Percentiles rank a stretch among this genome's conserved stretches.
phyloP scores from a whole-genome alignment of 768 basidiomycete species.

The Macrolepiota dolichaula region DNA sequence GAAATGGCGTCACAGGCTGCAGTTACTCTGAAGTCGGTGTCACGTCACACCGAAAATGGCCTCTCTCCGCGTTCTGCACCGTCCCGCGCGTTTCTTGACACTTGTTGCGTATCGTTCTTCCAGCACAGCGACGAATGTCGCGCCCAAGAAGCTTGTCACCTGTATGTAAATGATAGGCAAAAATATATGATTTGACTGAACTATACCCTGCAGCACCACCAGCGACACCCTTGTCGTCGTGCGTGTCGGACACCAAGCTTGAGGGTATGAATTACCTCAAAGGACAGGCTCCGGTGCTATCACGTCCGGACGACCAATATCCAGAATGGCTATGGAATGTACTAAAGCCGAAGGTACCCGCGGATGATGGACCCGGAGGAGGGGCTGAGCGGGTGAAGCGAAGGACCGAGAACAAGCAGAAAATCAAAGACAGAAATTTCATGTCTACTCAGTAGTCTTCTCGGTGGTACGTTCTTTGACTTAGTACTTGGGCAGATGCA shows the following conservation, averaged over 20 bases:
- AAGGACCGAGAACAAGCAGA: slow-evolving; percentile 59
- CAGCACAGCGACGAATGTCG: neutral
- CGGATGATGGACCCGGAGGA: slow-evolving; percentile 75
- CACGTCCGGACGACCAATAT: slow-evolving; percentile 79
- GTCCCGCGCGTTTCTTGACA: slow-evolving; percentile 13
- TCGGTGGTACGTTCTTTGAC: neutral
- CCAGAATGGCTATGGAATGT: slow-evolving; percentile 89
- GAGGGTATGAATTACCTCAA: slow-evolving; percentile 83
- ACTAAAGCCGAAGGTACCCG: slow-evolving; percentile 53
- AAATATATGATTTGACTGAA: too few species aligned
- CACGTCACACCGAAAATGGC: slow-evolving; percentile 20
- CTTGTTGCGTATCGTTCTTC: slow-evolving; percentile 4
- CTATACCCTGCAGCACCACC: neutral
- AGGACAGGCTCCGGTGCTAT: slow-evolving; percentile 72
- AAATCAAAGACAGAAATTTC: slow-evolving; percentile 81
- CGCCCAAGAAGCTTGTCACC: neutral
- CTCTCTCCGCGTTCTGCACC: slow-evolving; percentile 22
- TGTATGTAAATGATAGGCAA: neutral
- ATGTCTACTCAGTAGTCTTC: slow-evolving; percentile 69
- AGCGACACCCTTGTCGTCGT: slow-evolving; percentile 51
- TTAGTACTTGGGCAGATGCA: neutral
- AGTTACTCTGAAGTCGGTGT: too few species aligned
- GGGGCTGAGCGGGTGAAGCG: slow-evolving; percentile 55
- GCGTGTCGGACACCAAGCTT: slow-evolving; percentile 70
- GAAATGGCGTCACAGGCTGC: neutral